phyloP scores from a whole-genome alignment of 225 moss, liverwort and hornwort genomes.

The Physcomitrium patens region DNA sequence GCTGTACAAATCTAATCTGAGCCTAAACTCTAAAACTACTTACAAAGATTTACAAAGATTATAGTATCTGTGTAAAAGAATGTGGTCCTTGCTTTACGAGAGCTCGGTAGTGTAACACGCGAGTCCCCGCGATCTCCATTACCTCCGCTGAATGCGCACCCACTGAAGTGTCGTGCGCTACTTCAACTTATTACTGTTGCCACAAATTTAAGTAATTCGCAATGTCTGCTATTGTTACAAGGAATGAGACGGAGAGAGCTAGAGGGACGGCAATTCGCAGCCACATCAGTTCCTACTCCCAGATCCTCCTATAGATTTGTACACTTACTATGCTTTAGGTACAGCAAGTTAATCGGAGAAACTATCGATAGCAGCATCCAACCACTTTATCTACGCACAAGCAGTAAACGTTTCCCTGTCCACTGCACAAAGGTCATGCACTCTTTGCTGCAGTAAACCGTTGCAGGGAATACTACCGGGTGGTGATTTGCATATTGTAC shows the following conservation, averaged over 20 bases:
- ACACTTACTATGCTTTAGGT: slow-evolving; percentile 1
- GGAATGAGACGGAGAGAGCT: no score
- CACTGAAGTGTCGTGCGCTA: slow-evolving; percentile 17
- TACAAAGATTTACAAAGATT: slow-evolving; percentile 10
- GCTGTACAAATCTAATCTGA: slow-evolving; percentile 24
- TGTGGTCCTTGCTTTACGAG: not conserved
- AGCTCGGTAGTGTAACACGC: not conserved
- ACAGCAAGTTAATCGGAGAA: slow-evolving; percentile 15
- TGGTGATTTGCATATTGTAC: slow-evolving; percentile 25
- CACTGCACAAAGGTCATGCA: slow-evolving; percentile 5
- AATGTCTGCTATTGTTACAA: slow-evolving; percentile 27
- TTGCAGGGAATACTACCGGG: slow-evolving; percentile 8
- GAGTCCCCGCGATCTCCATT: not conserved
- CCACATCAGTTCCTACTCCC: slow-evolving; percentile 10
- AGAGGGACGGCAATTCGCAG: slow-evolving; percentile 14
- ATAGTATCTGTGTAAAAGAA: slow-evolving; percentile 20
- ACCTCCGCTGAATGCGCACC: not conserved
- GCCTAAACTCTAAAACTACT: not conserved
- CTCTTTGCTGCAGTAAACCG: slow-evolving; percentile 4
- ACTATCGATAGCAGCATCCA: not conserved
- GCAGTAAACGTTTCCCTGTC: not conserved
- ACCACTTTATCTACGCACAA: slow-evolving; percentile 1
- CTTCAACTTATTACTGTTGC: slow-evolving; percentile 8
- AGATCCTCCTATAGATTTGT: not conserved
- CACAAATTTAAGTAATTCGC: not conserved